Base-by-base conservation (phyloP, 208 protist species). In the Trypanosoma melophagium region DNA sequence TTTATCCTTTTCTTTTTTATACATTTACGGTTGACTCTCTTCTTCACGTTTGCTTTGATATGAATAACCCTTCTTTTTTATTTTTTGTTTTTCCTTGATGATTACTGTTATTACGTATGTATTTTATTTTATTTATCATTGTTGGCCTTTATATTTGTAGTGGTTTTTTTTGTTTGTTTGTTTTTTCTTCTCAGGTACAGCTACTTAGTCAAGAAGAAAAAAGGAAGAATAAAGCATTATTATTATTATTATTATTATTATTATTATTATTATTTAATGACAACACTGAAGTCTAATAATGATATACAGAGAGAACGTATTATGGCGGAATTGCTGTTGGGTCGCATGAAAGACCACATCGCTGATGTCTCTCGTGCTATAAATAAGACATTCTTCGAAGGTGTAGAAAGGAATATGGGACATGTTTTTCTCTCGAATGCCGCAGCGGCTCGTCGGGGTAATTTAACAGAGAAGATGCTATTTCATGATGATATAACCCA, bases 381-480 rank as follows among this genome's bases (percentile, higher is more conserved):
- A n/a, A 45, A 60, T 38, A 40, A 13, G 17, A 62, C 49, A 13
- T 61, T 68, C 24, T 67, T 74, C n/a, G 16, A 0, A 2, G 16
- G 16, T 1, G 42, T 10, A 10, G 16, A 65, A 10, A 50, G 51
- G 21, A 24, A 52, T 16, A 64, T 51, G 35, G 72, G 72, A 12
- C 17, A 50, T 17, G 14, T 77, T 19, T 77, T 77, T 65, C 58
- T 77, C n/a, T 63, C 66, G 3, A 71, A 59, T 25, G 59, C 58
- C 16, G 52, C 64, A 31, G 72, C 0, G n/a, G 72, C 72, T 22
- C 22, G 38, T 16, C 35, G 66, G 13, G 65, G 65, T 17, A 77
- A 77, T 52, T 60, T 71, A 40, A 77, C 72, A 14, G 55, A 68
- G 51, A 52, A 41, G 21, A 8, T 77, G n/a, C 59, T 77, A 40